Base-by-base conservation (phyloP, 2,329 filamentous ascomycete species). In the Ceratocystis colombiana region DNA sequence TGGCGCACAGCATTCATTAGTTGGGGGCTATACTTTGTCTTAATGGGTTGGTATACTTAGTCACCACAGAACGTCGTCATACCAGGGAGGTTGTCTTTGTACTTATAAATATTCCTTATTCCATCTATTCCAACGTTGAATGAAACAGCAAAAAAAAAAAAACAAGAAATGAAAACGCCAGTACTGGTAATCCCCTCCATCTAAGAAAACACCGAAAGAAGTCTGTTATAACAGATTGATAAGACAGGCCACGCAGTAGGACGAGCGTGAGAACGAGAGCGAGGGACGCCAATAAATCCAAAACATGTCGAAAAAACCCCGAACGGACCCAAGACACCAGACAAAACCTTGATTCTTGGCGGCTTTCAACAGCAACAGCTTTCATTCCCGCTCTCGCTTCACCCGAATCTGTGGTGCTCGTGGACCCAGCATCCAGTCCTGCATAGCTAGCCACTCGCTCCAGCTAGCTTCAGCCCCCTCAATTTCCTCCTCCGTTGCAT, bases 341-440 rank as follows among this genome's bases (percentile, higher is more conserved):
- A 33, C 6, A 57, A 30, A 41, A 41, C 3, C 37, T 41, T 41
- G 37, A 41, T 41, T 41, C 37, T 41, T 41, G 37, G 22, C 25
- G 6, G 22, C 22, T 15, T 28, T 28, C 53, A 28, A 22, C 53
- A 30, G 12, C 12, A 6, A 3, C 22, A 57, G 10, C 22, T 57
- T 28, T 22, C 25, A 22, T 4, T 64, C 62, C 33, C 66, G 55
- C 46, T 67, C 66, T 33, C 63, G 55, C 57, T 67, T 67, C 2
- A 67, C 62, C 15, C 63, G 48, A 2, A 44, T 41, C 15, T 61
- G 41, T 17, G 88, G 88, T 41, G 87, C 87, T 68, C 89, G 79
- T 1, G 89, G 88, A 1, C 92, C 92, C n/a, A 96, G 79, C 91
- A 96, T 96, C 93, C 93, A 97, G 75, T 96, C 93, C 75, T 96